Evolutionary conservation across 2,329 filamentous ascomycete species (phyloP), one percentile per base, ranked within the genome.

Genomic region (Ustulina deusta): DNA sequence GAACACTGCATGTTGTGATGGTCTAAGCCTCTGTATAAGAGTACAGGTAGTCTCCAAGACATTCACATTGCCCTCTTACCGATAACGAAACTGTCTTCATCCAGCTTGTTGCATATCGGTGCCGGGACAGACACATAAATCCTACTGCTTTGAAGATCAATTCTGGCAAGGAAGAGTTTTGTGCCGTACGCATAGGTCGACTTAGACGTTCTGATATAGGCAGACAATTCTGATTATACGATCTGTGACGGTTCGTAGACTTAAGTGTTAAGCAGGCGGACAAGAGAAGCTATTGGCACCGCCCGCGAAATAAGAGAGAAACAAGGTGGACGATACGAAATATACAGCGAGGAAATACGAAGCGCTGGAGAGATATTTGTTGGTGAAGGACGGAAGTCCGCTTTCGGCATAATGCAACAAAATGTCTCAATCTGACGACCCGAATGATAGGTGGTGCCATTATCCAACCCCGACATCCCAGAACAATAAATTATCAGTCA

Each of bases 341-440:
- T 9, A 20, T 20, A 15, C 29, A 52, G 49, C 27, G 17, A 34
- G 20, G 9, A 34, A 34, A 20, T 51, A 67, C 40, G 34, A 57
- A 57, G 51, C 22, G 60, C 15, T n/a, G n/a, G 61, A n/a, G 61
- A 51, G 22, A 59, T 56, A 63, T 63, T 48, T 17, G n/a, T 54
- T 60, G 54, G 46, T 32, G 34, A 63, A 42, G 55, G 56, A 63
- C 66, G 66, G 34, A 63, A 42, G 55, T 59, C 66, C 66, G 66
- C 46, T 63, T 63, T 69, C 63, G 66, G 66, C 48, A 62, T 40
- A 20, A 60, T 38, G 52, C 10, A 51, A 58, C 44, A 68, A 68
- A 68, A 65, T 68, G 51, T 65, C 66, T 65, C 61, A 68, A 40
- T 65, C 52, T 25, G 29, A 65, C 52, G 57, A 58, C 29, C 51